Conservation (phyloP, 2,329 filamentous ascomycete species). For the Teratosphaeria zuluensis region DNA sequence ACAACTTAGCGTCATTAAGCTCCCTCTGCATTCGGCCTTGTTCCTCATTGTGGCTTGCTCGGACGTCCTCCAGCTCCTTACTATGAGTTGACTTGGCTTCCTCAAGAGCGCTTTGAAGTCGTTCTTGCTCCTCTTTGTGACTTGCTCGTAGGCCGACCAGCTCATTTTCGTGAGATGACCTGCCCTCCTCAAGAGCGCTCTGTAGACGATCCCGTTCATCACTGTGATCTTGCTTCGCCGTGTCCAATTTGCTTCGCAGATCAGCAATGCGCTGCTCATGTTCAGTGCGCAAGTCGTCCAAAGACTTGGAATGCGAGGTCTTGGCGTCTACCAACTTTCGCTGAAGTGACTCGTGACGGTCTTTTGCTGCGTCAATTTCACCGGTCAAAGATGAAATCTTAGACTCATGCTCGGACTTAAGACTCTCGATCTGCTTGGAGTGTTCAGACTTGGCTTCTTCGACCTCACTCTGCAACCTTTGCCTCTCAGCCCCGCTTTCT, state of each 20-base stretch:
- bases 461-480: not conserved
- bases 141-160: not conserved
- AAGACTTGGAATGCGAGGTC: not conserved
- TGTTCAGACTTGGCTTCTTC: not conserved
- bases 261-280: not conserved
- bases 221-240: not conserved
- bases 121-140: not conserved
- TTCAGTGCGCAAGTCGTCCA: constrained; percentile 3
- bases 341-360: not conserved
- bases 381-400: not conserved
- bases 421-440: not conserved
- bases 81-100: no score
- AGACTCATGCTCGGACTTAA: not conserved
- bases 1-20: no score
- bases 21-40: no score
- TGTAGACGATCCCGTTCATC: not conserved
- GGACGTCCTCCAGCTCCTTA: no score
- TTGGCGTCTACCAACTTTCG: not conserved
- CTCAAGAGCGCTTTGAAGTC: no score
- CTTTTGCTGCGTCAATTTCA: not conserved
- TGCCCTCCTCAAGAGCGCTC: not conserved
- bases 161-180: not conserved
- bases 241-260: not conserved
- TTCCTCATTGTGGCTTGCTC: no score
- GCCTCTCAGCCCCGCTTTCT: not conserved